Evolutionary conservation across 306 rosid species (phyloP).

Genomic region (Mucuna pruriens): DNA sequence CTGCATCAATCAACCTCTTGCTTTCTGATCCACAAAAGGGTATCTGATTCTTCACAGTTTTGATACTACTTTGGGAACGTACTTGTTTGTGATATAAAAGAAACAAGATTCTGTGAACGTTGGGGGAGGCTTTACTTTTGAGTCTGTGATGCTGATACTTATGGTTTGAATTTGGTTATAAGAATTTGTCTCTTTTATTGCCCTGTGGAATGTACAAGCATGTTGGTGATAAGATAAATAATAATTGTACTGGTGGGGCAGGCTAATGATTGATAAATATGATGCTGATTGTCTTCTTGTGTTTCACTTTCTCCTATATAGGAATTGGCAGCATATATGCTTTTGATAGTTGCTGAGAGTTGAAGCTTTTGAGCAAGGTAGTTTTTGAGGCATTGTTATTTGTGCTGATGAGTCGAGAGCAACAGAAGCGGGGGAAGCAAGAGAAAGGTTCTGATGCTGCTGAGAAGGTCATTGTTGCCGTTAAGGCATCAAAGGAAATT

Average conservation of each 20-base stretch:
- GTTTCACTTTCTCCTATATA: slow-evolving; percentile 26
- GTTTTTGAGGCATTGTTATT: slow-evolving; percentile 10
- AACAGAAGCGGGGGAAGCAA: slow-evolving; percentile 73
- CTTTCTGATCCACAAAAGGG: slow-evolving; percentile 63
- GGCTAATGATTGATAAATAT: slow-evolving; percentile 24
- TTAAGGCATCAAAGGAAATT: slow-evolving; percentile 90
- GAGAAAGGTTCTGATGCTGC: slow-evolving; percentile 77
- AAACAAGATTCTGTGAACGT: slow-evolving; percentile 46
- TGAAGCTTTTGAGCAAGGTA: slow-evolving; percentile 37
- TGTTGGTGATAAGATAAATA: slow-evolving; percentile 46
- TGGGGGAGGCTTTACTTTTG: slow-evolving; percentile 31
- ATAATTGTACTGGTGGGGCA: slow-evolving; percentile 50
- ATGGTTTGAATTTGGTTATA: slow-evolving; percentile 47
- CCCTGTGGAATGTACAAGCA: slow-evolving; percentile 42
- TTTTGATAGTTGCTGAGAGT: slow-evolving; percentile 51
- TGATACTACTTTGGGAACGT: slow-evolving; percentile 44
- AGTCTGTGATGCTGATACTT: slow-evolving; percentile 9
- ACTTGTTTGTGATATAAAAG: slow-evolving; percentile 36
- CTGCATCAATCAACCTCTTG: slow-evolving; percentile 37
- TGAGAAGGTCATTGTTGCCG: slow-evolving; percentile 94
- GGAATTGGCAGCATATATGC: neutral
- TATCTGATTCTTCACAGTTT: slow-evolving; percentile 44
- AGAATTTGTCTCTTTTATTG: slow-evolving; percentile 40
- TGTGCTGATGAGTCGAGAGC: slow-evolving; percentile 74
- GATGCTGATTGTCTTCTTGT: slow-evolving; percentile 37